These are phyloP conservation scores for Eucalyptus regnans DNA, from an alignment of 345 rosid species.

Conservation along the genomic window DNA sequence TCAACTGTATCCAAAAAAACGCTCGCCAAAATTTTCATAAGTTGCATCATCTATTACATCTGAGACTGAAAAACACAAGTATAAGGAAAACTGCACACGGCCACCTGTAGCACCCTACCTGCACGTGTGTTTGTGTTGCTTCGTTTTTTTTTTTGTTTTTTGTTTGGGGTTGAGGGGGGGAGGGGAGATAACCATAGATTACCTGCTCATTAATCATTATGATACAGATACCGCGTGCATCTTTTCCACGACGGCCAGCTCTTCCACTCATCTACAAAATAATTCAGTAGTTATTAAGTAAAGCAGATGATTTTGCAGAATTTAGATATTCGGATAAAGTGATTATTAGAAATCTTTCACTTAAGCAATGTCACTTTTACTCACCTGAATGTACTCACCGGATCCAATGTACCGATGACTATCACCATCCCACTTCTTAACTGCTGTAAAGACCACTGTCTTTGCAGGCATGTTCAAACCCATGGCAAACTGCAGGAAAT, in stretches of 20 bases:
- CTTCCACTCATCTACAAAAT: constrained; percentile 89
- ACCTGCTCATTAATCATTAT: constrained; percentile 98
- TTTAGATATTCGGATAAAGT: background rate
- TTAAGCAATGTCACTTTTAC: background rate
- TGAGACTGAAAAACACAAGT: background rate
- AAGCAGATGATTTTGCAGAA: background rate
- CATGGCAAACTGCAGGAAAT: constrained; percentile 78
- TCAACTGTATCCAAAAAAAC: background rate
- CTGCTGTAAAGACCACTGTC: constrained; percentile 91
- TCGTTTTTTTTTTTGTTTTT: too few relatives aligned
- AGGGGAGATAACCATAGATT: background rate
- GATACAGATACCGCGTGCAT: constrained; percentile 91
- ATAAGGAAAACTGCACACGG: background rate
- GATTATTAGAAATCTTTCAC: background rate
- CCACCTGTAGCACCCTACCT: background rate
- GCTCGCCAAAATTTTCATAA: background rate
- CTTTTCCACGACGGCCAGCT: constrained; percentile 99
- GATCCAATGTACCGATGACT: constrained; percentile 92
- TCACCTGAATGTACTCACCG: constrained; percentile 97
- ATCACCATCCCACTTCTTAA: constrained; percentile 98
- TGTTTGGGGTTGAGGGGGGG: too few relatives aligned
- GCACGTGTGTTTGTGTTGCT: too few relatives aligned
- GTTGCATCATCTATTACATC: background rate
- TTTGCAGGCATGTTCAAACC: constrained; percentile 99
- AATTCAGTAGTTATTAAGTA: background rate